Base-by-base conservation (phyloP, 495 filamentous ascomycete genomes). In the Letharia columbiana region DNA sequence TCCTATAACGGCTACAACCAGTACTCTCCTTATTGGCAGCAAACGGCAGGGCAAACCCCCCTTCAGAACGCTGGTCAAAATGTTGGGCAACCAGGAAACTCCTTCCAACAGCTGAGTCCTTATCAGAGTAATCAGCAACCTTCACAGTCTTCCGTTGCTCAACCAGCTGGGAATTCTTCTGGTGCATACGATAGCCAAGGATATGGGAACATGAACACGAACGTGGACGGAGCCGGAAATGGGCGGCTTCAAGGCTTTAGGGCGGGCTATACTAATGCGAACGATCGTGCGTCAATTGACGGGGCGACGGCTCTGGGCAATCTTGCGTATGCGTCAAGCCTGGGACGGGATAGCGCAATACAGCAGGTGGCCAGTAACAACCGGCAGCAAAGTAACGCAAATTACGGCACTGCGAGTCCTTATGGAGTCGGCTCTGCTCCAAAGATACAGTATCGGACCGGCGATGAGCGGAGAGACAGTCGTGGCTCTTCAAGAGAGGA, bases 281-380 rank as follows among this genome's bases (percentile, higher is more conserved):
- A 47, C 60, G 33, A 54, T 54, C 49, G 61, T 4, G 45, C 52
- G 58, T 65, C 62, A 9, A 54, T 62, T n/a, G 65, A 42, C 18
- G 69, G 67, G 18, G 72, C 68, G 18, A 67, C 69, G 20, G 69
- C 69, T 37, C 57, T 73, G 3, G 71, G 71, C 18, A 74, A 68
- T 61, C 60, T 73, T 31, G 71, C 72, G 31, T 71, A 73, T 67
- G 72, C 71, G 18, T 74, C 72, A 39, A 69, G 64, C 12, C 50
- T 73, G 40, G 68, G 65, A 37, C 62, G 60, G 37, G 62, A 63
- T 47, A 33, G 50, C 18, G 33, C 62, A 13, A 28, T 63, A 23
- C 66, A 54, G 35, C 69, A 70, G 42, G 15, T 68, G 3, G 39
- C 65, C 12, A 49, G 66, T n/a, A 66, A 62, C 20, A 70, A 70